Conservation (phyloP, 2,329 filamentous ascomycete genomes). For the Myriosclerotinia scirpicola region DNA sequence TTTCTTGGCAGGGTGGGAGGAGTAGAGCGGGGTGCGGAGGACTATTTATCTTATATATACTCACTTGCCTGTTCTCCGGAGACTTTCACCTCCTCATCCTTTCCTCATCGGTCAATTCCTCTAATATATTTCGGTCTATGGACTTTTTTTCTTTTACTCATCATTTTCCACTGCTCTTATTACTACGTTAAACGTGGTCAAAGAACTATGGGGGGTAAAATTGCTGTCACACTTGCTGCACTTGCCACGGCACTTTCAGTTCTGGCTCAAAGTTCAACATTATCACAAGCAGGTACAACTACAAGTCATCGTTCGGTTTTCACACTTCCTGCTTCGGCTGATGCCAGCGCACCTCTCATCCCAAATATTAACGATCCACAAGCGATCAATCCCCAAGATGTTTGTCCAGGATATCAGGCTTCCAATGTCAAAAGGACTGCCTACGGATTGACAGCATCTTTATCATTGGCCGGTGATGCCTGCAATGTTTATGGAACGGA, state of each 20-base stretch:
- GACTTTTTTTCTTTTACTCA: background rate
- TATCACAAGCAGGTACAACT: constrained; percentile 23
- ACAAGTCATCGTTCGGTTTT: constrained; percentile 40
- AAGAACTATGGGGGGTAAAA: constrained; percentile 28
- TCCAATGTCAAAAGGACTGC: constrained; percentile 55
- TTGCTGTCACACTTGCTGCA: constrained; percentile 25
- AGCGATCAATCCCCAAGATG: constrained; percentile 53
- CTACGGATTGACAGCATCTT: constrained; percentile 64
- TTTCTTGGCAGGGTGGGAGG: background rate
- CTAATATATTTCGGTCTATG: background rate
- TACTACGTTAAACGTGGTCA: background rate
- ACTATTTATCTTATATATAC: background rate
- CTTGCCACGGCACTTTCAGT: constrained; percentile 24
- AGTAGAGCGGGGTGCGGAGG: background rate
- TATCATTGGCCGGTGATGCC: constrained; percentile 65
- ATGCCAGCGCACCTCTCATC: constrained; percentile 50
- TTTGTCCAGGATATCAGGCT: constrained; percentile 68
- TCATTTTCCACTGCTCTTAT: background rate
- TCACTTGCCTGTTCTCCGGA: background rate
- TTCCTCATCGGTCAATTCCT: background rate
- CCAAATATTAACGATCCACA: constrained; percentile 65
- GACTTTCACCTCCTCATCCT: background rate
- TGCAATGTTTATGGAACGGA: constrained; percentile 82
- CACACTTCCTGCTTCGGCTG: constrained; percentile 50
- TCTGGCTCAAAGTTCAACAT: constrained; percentile 28